Conservation (phyloP, 768 basidiomycete genomes). For the Boletus pseudo-olivaceus region DNA sequence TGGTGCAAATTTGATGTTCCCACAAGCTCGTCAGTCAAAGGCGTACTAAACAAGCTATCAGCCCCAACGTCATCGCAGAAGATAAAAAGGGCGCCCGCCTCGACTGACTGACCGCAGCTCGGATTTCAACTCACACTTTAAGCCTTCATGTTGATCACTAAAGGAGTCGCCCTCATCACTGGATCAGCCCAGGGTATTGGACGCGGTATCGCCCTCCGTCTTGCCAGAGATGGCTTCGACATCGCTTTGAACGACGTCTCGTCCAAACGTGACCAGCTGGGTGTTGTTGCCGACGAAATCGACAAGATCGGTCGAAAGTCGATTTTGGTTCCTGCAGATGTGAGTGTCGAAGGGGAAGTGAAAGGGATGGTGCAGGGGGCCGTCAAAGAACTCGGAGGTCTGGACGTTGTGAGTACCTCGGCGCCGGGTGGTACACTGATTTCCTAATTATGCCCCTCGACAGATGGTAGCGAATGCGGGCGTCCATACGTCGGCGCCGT, state of each 20-base stretch:
- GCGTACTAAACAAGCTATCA: no score
- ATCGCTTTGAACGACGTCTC: constrained; percentile 28
- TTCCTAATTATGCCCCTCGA: no score
- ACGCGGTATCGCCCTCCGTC: constrained; percentile 11
- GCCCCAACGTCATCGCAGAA: no score
- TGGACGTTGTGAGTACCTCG: constrained; percentile 2
- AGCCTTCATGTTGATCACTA: constrained; percentile 11
- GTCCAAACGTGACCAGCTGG: constrained; percentile 8
- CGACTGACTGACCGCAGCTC: no score
- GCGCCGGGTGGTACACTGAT: not conserved
- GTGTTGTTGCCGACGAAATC: constrained; percentile 5
- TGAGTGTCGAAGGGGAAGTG: constrained; percentile 1
- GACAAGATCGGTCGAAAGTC: constrained; percentile 12
- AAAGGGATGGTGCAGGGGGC: not conserved
- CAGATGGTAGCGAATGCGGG: constrained; percentile 18
- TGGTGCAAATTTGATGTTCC: no score
- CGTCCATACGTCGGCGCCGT: not conserved
- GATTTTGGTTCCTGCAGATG: constrained; percentile 13
- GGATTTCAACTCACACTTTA: no score
- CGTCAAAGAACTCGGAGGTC: not conserved
- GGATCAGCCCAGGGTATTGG: constrained; percentile 30
- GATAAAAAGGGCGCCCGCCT: not conserved
- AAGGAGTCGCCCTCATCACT: constrained; percentile 30
- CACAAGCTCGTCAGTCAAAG: no score
- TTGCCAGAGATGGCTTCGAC: constrained; percentile 20